Evolutionary conservation across 352 stramenopile genomes (phyloP), one percentile per base, ranked within the genome.

Genomic region (Halophytophthora polymorphica): DNA sequence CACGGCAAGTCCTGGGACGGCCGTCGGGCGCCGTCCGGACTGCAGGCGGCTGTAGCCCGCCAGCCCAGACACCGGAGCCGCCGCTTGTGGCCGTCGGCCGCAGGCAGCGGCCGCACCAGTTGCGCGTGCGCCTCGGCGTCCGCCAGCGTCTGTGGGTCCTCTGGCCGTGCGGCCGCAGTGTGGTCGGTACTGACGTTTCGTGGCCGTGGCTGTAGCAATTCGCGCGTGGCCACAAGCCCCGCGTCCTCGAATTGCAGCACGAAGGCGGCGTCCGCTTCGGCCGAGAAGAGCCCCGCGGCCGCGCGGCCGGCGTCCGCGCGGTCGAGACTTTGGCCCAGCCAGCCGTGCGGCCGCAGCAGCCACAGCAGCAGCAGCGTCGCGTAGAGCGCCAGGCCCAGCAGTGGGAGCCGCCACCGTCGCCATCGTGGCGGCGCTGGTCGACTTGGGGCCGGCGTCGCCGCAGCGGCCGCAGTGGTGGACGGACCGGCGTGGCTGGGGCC

Each of bases 61-160:
- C 58, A 68, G 0, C 63, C 63, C 12, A 64, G 45, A 45, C 63
- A 71, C 4, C 50, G 56, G 23, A 71, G 50, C 2, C 53, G 49
- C 15, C 50, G n/a, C 15, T 40, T 50, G 18, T 2, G 10, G 2
- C 15, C n/a, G 11, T 17, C 2, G 50, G 34, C 22, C 15, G 19
- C 38, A 1, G 59, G 59, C 54, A 68, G 57, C 21, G 45, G 50
- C 44, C 56, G 45, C 15, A 68, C 59, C 0, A 15, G 34, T 4
- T 36, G 46, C 5, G 59, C 59, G 44, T 68, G 59, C 4, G 22
- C 48, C 14, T 64, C 45, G 8, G 59, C 59, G 6, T 14, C 53
- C 17, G 42, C 60, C 7, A 61, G 37, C 23, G 56, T 58, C 18
- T 68, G 52, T 11, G 53, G 48, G 35, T 64, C 58, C 23, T 50